Conservation (phyloP, 257 asterid species). For the Solanum chmielewskii region DNA sequence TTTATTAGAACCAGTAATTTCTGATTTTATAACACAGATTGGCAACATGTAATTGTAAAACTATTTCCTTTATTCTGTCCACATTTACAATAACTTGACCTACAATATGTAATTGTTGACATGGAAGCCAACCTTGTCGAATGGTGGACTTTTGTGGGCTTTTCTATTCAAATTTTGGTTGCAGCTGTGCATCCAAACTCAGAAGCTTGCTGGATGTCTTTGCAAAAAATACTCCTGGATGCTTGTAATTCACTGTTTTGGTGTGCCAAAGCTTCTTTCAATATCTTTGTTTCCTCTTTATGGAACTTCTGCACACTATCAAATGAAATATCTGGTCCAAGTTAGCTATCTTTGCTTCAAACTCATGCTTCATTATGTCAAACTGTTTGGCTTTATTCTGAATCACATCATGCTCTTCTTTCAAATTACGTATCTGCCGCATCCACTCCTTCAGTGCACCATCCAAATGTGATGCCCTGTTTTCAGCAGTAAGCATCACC, state of each 20-base stretch:
- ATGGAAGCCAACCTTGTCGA: slow-evolving; percentile 42
- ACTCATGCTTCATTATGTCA: slow-evolving; percentile 67
- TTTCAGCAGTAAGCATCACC: slow-evolving; percentile 84
- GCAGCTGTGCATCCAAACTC: slow-evolving; percentile 57
- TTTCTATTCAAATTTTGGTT: slow-evolving; percentile 37
- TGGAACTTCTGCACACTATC: slow-evolving; percentile 53
- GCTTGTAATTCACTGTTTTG: slow-evolving; percentile 78
- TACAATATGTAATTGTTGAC: slow-evolving; percentile 11
- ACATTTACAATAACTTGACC: no score
- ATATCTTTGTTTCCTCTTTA: slow-evolving; percentile 85
- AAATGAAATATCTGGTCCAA: slow-evolving; percentile 63
- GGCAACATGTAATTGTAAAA: background rate
- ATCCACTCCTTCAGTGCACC: slow-evolving; percentile 94
- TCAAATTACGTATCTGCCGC: slow-evolving; percentile 76
- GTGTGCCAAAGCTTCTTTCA: slow-evolving; percentile 82
- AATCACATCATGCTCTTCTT: slow-evolving; percentile 73
- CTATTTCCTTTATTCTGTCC: background rate
- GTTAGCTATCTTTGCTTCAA: slow-evolving; percentile 49
- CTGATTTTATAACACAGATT: no score
- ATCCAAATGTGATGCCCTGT: slow-evolving; percentile 74
- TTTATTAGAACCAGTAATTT: no score
- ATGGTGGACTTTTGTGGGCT: slow-evolving; percentile 26
- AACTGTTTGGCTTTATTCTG: slow-evolving; percentile 52
- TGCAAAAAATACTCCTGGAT: slow-evolving; percentile 58
- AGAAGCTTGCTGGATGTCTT: slow-evolving; percentile 71